Percentiles rank a stretch among this genome's conserved stretches.
Conservation (phyloP, 2,329 filamentous ascomycete species). For the Myriangium duriaei region DNA sequence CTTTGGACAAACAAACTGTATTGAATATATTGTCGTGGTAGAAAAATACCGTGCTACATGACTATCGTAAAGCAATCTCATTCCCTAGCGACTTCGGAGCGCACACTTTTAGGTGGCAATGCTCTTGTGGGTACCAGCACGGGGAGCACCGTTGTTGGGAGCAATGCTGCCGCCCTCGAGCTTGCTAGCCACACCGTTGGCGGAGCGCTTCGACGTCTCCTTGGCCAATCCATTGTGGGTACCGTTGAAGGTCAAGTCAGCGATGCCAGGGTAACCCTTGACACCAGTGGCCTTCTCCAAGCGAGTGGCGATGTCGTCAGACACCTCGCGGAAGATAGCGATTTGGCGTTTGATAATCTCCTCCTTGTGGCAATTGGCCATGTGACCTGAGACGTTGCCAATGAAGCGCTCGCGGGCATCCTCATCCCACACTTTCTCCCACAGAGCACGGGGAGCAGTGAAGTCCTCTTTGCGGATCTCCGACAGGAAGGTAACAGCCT, state of each 20-base stretch:
- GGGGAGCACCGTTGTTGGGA: conserved; percentile 38
- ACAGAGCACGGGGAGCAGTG: conserved; percentile 44
- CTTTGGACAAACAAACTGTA: no score
- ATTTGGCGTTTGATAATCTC: conserved; percentile 54
- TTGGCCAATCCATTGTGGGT: conserved; percentile 49
- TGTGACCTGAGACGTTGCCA: conserved; percentile 49
- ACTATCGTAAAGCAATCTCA: no score
- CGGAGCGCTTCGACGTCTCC: conserved; percentile 32
- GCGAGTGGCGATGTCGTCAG: conserved; percentile 43
- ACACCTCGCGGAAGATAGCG: conserved; percentile 52
- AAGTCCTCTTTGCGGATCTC: conserved; percentile 43
- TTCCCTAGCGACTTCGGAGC: no score
- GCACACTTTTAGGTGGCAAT: conserved; percentile 11
- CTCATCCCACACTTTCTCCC: conserved; percentile 51
- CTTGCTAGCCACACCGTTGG: conserved; percentile 37
- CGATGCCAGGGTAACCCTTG: conserved; percentile 47
- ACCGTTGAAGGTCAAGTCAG: conserved; percentile 44
- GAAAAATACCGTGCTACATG: no score
- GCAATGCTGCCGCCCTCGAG: conserved; percentile 17
- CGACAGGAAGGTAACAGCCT: conserved; percentile 39
- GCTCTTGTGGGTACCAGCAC: conserved; percentile 29
- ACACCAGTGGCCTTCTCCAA: conserved; percentile 52
- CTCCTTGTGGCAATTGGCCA: conserved; percentile 44
- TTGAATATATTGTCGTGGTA: no score
- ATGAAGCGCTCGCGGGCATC: conserved; percentile 46